phyloP scores from a whole-genome alignment of 208 protist species.

The Leptomonas pyrrhocoris region DNA sequence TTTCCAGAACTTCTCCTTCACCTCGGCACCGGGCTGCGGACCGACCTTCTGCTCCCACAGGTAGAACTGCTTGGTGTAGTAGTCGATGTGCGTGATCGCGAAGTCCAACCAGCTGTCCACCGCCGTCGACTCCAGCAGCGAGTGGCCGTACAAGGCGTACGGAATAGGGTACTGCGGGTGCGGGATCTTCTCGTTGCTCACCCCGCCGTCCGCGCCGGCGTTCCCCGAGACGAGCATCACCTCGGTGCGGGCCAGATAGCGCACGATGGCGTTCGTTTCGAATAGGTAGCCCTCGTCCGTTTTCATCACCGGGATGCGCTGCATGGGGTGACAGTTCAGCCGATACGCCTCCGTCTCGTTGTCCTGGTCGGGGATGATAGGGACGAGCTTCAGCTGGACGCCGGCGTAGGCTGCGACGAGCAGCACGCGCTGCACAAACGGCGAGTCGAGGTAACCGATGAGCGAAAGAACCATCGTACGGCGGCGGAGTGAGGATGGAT shows the following conservation, averaged over 20 bases:
- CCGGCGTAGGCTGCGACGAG: slow-evolving; percentile 74
- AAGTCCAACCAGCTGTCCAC: slow-evolving; percentile 88
- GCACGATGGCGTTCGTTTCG: slow-evolving; percentile 77
- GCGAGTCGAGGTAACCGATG: slow-evolving; percentile 58
- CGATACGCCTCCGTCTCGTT: slow-evolving; percentile 66
- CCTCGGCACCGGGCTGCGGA: slow-evolving; percentile 15
- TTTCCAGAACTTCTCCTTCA: slow-evolving; percentile 33
- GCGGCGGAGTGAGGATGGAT: background rate
- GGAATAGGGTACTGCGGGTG: slow-evolving; percentile 63
- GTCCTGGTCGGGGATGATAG: slow-evolving; percentile 44
- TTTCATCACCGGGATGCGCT: slow-evolving; percentile 68
- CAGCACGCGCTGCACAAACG: slow-evolving; percentile 59
- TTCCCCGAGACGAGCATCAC: slow-evolving; percentile 37
- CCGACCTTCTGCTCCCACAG: slow-evolving; percentile 18
- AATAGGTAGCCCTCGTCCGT: slow-evolving; percentile 83
- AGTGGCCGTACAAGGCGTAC: slow-evolving; percentile 78
- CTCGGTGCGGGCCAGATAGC: slow-evolving; percentile 70
- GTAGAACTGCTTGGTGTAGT: slow-evolving; percentile 27
- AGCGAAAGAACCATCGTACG: slow-evolving; percentile 60
- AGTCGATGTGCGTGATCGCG: slow-evolving; percentile 50
- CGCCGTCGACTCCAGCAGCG: slow-evolving; percentile 54
- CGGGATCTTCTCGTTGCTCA: slow-evolving; percentile 37
- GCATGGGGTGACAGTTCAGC: slow-evolving; percentile 72
- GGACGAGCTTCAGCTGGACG: slow-evolving; percentile 61
- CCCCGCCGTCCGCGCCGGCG: slow-evolving; percentile 22